phyloP scores from a whole-genome alignment of 2,329 filamentous ascomycete genomes.

The Botrytis galanthina region DNA sequence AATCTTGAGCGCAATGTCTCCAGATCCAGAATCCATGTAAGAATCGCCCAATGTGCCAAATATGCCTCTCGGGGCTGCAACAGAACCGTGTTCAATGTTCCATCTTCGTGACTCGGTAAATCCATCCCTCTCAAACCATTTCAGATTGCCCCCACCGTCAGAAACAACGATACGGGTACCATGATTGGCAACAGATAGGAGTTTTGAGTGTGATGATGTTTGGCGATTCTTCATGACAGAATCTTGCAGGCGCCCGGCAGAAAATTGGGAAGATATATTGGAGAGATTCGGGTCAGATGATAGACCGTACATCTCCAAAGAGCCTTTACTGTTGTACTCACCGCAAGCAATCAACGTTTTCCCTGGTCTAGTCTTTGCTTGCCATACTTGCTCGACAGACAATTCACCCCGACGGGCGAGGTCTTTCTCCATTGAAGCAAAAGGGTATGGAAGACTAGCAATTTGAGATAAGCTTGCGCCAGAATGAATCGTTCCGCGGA shows the following conservation, averaged over 20 bases:
- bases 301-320: constrained; percentile 80
- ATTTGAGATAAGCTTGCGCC: constrained; percentile 76
- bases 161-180: constrained; percentile 79
- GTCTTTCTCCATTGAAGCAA: constrained; percentile 61
- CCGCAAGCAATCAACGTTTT: constrained; percentile 78
- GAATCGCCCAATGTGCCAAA: constrained; percentile 47
- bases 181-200: constrained; percentile 78
- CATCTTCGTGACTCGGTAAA: constrained; percentile 56
- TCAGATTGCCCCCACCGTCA: constrained; percentile 79
- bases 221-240: constrained; percentile 74
- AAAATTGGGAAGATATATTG: constrained; percentile 36
- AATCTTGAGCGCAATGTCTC: constrained; percentile 79
- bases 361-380: constrained; percentile 53
- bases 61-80: constrained; percentile 46
- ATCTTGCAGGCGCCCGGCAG: constrained; percentile 42
- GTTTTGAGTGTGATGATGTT: constrained; percentile 74
- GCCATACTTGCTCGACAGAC: constrained; percentile 52
- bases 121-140: constrained; percentile 89
- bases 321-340: constrained; percentile 89
- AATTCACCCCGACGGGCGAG: constrained; percentile 54
- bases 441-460: constrained; percentile 65
- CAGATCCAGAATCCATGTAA: constrained; percentile 47
- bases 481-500: constrained; percentile 77
- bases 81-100: constrained; percentile 55
- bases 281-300: constrained; percentile 38